phyloP scores from a whole-genome alignment of 768 basidiomycete genomes.

The Filobasidium floriforme region DNA sequence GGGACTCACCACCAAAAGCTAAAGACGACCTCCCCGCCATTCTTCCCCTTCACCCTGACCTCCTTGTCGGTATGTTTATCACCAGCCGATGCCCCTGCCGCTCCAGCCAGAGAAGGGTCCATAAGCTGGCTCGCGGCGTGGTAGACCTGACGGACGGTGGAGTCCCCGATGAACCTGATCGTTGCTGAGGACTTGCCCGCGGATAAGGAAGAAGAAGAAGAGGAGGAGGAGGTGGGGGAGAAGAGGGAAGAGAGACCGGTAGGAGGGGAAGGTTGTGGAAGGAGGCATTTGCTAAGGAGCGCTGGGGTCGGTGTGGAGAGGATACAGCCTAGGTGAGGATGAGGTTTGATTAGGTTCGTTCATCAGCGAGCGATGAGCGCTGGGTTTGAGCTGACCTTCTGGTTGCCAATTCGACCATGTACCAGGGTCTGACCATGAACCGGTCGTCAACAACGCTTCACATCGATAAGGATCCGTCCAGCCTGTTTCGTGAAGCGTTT shows the following conservation, averaged over 20 bases:
- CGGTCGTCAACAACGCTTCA: conserved; percentile 59
- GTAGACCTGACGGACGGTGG: conserved; percentile 69
- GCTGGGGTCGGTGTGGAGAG: conserved; percentile 44
- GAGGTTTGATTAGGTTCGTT: no score
- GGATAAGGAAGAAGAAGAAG: conserved; percentile 13
- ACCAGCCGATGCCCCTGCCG: conserved; percentile 46
- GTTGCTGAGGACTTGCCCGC: conserved; percentile 44
- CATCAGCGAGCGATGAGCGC: no score
- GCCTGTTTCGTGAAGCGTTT: conserved; percentile 49
- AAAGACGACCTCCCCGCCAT: conserved; percentile 27
- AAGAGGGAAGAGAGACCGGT: conserved; percentile 17
- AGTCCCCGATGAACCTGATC: conserved; percentile 76
- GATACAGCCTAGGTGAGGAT: conserved; percentile 74
- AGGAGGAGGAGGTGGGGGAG: neutral
- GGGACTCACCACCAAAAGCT: conserved; percentile 42
- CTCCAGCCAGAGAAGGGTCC: conserved; percentile 45
- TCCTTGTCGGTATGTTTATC: conserved; percentile 60
- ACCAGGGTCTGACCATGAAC: conserved; percentile 66
- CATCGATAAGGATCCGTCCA: conserved; percentile 67
- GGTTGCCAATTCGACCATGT: conserved; percentile 74
- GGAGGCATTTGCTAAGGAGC: conserved; percentile 23
- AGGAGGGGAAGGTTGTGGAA: conserved; percentile 4
- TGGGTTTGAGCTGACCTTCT: conserved; percentile 57
- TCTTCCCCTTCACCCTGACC: conserved; percentile 22
- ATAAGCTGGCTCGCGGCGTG: conserved; percentile 62